phyloP scores from a whole-genome alignment of 1,284 basidiomycete species.

The Mycena citricolor region DNA sequence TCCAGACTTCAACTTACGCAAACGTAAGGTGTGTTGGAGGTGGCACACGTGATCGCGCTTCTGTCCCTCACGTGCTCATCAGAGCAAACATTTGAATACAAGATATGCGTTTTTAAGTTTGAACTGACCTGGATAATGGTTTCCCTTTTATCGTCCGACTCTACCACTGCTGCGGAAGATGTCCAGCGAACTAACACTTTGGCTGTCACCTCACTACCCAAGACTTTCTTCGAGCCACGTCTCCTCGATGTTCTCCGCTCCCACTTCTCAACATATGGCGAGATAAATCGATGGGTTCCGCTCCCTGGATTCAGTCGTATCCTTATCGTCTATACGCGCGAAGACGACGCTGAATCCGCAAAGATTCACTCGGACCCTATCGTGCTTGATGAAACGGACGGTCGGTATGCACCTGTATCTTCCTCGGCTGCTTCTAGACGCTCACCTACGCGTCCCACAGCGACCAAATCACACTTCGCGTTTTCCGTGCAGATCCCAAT shows the following conservation, averaged over 20 bases:
- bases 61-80: too few species aligned
- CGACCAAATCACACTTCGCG: conserved; percentile 59
- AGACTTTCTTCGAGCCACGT: conserved; percentile 65
- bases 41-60: too few species aligned
- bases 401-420: conserved; percentile 58
- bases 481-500: conserved; percentile 78
- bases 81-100: too few species aligned
- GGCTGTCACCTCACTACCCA: conserved; percentile 63
- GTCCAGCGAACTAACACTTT: conserved; percentile 63
- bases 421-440: too few species aligned
- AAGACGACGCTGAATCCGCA: conserved; percentile 64
- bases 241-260: conserved; percentile 65
- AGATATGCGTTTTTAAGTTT: too few species aligned
- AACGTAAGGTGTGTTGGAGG: too few species aligned
- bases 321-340: conserved; percentile 73
- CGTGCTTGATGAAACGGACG: conserved; percentile 48
- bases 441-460: too few species aligned
- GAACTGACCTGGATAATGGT: too few species aligned
- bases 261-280: conserved; percentile 74
- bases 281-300: conserved; percentile 84
- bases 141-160: conserved; percentile 28
- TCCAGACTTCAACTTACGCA: too few species aligned
- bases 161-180: conserved; percentile 19
- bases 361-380: conserved; percentile 65
- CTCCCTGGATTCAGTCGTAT: conserved; percentile 79